Evolutionary conservation across 2,329 filamentous ascomycete species (phyloP).

Genomic region (Aulographum hederae): DNA sequence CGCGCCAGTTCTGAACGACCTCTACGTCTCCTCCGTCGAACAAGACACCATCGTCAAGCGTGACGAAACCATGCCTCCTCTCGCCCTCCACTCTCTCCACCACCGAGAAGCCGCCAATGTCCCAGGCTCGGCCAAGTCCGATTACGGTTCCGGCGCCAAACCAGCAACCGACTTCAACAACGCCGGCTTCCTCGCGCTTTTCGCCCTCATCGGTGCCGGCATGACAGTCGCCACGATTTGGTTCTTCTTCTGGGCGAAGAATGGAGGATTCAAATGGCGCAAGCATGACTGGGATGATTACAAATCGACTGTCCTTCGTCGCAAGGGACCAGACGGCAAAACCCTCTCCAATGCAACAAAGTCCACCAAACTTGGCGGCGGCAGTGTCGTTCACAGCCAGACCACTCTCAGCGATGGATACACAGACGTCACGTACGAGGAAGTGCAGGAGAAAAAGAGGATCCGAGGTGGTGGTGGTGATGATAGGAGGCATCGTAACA

Average conservation of each 20-base stretch:
- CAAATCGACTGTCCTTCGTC: conserved; percentile 80
- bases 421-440: conserved; percentile 25
- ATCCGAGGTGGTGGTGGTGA: conserved; percentile 18
- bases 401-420: conserved; percentile 20
- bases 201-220: conserved; percentile 61
- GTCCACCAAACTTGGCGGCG: conserved; percentile 71
- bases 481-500: conserved; percentile 8
- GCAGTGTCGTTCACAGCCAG: conserved; percentile 55
- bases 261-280: conserved; percentile 77
- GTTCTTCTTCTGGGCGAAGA: conserved; percentile 99
- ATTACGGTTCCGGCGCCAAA: conserved; percentile 16
- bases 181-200: conserved; percentile 59
- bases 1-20: too few relatives aligned
- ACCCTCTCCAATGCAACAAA: conserved; percentile 67
- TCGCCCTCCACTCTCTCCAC: background rate
- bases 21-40: too few relatives aligned
- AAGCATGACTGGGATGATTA: conserved; percentile 94
- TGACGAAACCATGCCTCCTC: background rate
- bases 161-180: conserved; percentile 24
- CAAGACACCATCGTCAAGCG: too few relatives aligned
- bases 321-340: conserved; percentile 77
- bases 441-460: conserved; percentile 23
- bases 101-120: background rate
- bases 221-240: conserved; percentile 67
- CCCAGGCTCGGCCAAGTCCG: conserved; percentile 6